Conservation (phyloP, 2,329 filamentous ascomycete species). For the Didymosphaeria variabile region DNA sequence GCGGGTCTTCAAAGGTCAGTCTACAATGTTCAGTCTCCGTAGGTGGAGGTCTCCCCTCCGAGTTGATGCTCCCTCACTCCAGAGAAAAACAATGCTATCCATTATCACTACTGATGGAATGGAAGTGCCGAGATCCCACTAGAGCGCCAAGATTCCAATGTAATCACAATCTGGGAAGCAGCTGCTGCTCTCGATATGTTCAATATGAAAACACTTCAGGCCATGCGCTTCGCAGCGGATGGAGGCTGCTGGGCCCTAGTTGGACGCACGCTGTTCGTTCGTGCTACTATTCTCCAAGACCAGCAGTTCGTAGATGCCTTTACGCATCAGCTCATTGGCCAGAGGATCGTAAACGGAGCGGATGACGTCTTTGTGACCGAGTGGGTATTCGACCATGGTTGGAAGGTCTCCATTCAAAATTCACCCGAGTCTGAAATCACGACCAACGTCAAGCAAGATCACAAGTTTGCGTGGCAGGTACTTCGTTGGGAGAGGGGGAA, state of each 20-base stretch:
- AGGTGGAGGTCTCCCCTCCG: too few relatives aligned
- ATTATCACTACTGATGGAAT: background rate
- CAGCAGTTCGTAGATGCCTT: background rate
- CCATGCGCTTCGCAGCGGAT: slow-evolving; percentile 2
- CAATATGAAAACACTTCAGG: background rate
- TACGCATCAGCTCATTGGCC: background rate
- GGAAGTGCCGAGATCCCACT: background rate
- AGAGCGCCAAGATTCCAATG: background rate
- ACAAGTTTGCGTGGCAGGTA: background rate
- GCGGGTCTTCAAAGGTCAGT: slow-evolving; percentile 1
- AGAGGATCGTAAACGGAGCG: background rate
- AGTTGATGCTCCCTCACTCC: too few relatives aligned
- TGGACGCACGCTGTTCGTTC: slow-evolving; percentile 1
- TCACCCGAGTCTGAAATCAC: background rate
- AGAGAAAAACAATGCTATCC: too few relatives aligned
- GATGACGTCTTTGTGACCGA: slow-evolving; percentile 4
- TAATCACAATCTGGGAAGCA: slow-evolving; percentile 3
- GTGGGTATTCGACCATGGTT: slow-evolving; percentile 4
- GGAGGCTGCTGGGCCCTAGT: slow-evolving; percentile 2
- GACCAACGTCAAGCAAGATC: background rate
- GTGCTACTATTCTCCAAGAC: slow-evolving; percentile 3
- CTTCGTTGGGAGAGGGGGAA: slow-evolving; percentile 8
- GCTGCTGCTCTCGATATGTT: slow-evolving; percentile 1
- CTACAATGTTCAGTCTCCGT: too few relatives aligned
- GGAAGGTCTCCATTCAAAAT: slow-evolving; percentile 2